Evolutionary conservation across 768 basidiomycete genomes (phyloP), one percentile per base, ranked within the genome.

Genomic region (Pholiota conissans): DNA sequence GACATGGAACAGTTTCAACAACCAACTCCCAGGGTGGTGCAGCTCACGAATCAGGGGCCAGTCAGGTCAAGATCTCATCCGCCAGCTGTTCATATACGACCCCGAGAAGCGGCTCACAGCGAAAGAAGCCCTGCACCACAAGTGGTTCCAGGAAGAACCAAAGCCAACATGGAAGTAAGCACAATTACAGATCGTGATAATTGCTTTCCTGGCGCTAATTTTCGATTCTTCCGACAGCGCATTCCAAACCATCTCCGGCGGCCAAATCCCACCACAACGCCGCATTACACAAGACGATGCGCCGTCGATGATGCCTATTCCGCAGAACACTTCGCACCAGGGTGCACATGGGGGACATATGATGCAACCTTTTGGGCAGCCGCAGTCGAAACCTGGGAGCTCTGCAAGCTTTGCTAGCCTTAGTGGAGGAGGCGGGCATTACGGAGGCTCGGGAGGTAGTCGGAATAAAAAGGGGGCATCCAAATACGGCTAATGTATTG

Each of bases 221-320:
- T 29, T 47, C 39, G 54, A n/a, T 46, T 39, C 32, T 16, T 34
- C 61, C 22, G 13, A 30, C 60, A 95, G 91, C 65, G 92, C 90
- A 0, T 95, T 96, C 70, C 81, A 87, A 37, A 76, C 81, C 3
- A 79, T 89, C 18, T 77, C 79, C 0, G 66, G 82, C 0, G 79
- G 83, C 51, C 89, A 92, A 61, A 79, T 87, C 11, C 95, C 95
- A 30, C 95, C 95, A 0, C 86, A 87, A 37, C 79, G 95, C 28
- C 84, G 94, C 39, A 95, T 98, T 51, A 91, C 94, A 1, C 90
- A 93, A 66, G 96, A 98, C 68, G 95, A 98, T 35, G 91, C 90
- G 5, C 90, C 91, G 0, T 90, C 89, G 0, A 91, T 92, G 90
- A 84, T 92, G 74, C 87, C 87, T 24, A 69, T 84, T 18, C 83